These are phyloP conservation scores for Hortiboletus campestris DNA, from an alignment of 768 basidiomycete genomes.

Conservation along the genomic window DNA sequence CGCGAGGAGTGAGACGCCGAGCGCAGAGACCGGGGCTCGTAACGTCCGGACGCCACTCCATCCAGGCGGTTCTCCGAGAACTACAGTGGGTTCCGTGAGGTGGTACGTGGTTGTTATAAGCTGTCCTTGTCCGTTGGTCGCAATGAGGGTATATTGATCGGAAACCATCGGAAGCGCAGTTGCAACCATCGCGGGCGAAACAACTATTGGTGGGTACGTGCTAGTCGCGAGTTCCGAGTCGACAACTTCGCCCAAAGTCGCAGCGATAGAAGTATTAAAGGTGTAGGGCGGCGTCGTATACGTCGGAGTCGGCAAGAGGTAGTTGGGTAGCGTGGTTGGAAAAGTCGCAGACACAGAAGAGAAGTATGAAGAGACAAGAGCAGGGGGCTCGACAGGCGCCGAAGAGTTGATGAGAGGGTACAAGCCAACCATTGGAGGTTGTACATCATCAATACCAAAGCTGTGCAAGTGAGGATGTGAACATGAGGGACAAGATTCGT, in stretches of 20 bases:
- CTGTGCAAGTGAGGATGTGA: conserved; percentile 34
- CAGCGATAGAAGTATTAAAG: conserved; percentile 66
- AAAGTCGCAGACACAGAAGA: conserved; percentile 64
- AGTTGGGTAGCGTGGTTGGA: conserved; percentile 70
- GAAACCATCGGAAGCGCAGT: conserved; percentile 59
- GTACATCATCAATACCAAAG: conserved; percentile 70
- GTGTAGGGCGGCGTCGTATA: conserved; percentile 61
- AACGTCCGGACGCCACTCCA: conserved; percentile 34
- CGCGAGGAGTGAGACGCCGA: conserved; percentile 13
- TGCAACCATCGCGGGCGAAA: conserved; percentile 39
- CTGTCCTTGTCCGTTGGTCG: conserved; percentile 55
- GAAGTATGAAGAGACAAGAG: conserved; percentile 48
- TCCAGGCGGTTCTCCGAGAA: conserved; percentile 66
- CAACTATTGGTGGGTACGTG: conserved; percentile 65
- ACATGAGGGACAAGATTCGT: neutral
- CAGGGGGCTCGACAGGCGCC: conserved; percentile 39
- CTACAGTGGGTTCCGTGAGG: conserved; percentile 42
- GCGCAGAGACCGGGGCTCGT: conserved; percentile 6
- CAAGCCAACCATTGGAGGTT: conserved; percentile 76
- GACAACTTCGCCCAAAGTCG: conserved; percentile 53
- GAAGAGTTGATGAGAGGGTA: conserved; percentile 57
- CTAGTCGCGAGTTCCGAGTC: conserved; percentile 64
- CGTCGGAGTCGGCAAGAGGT: conserved; percentile 60
- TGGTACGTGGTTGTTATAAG: conserved; percentile 55
- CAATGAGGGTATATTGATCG: conserved; percentile 51